A percentile compares a stretch with the other conserved stretches of the same genome.
These are phyloP conservation scores for Cryptococcus sp. DNA, from an alignment of 1,284 basidiomycete genomes.

Conservation along the genomic window DNA sequence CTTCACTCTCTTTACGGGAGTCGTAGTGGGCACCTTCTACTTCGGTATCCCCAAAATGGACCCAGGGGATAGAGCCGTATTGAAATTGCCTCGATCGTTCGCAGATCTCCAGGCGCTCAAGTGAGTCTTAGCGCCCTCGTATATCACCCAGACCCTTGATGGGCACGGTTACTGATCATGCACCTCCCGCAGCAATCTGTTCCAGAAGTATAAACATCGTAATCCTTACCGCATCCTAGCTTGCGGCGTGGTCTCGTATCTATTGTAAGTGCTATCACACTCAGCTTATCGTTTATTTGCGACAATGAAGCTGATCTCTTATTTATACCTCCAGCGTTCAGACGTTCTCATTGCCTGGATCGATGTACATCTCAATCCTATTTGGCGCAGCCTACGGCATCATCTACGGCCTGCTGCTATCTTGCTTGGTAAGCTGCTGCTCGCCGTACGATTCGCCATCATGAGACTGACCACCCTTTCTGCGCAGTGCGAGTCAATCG, in stretches of 20 bases:
- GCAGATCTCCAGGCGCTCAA: constrained; percentile 78
- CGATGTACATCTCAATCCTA: constrained; percentile 97
- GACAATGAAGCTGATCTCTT: constrained; percentile 3
- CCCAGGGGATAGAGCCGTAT: constrained; percentile 64
- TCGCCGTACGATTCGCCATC: background rate
- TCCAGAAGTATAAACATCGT: constrained; percentile 85
- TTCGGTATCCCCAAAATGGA: constrained; percentile 76
- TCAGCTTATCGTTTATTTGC: background rate
- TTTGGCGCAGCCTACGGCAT: constrained; percentile 96
- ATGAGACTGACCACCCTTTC: constrained; percentile 7
- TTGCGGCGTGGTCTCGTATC: constrained; percentile 82
- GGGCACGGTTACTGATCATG: background rate
- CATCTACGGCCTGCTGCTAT: constrained; percentile 82
- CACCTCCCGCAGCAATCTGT: constrained; percentile 55
- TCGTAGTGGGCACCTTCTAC: constrained; percentile 75
- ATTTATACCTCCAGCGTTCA: constrained; percentile 66
- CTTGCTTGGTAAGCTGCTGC: constrained; percentile 63
- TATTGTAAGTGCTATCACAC: constrained; percentile 71
- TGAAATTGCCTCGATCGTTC: constrained; percentile 82
- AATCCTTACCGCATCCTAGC: constrained; percentile 78
- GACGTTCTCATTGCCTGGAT: constrained; percentile 93
- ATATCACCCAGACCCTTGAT: background rate
- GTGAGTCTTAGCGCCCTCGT: constrained; percentile 31
- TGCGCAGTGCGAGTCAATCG: constrained; percentile 74
- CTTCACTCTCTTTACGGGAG: constrained; percentile 67